Base-by-base conservation (phyloP, 345 rosid species). In the Draba incana region DNA sequence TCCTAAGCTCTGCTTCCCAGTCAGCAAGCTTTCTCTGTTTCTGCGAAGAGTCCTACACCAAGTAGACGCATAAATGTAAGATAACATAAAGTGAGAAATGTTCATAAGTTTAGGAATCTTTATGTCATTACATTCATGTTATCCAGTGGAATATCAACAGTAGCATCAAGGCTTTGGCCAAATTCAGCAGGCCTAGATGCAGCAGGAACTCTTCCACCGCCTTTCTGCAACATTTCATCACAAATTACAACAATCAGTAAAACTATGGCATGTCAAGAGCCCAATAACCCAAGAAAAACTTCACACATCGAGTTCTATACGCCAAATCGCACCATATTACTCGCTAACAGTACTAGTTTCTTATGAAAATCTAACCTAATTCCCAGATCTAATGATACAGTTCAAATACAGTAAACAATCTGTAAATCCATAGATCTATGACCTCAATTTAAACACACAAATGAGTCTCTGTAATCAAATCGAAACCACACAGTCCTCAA, bases 1-100 rank as follows among this genome's bases (percentile, higher is more conserved):
- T 86, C 63, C 84, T 95, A 70, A 95, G 88, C 68, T 95, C 98
- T 12, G 94, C 87, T 82, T 95, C 99, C 98, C 97, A 86, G 2
- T 87, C 71, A 58, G 89, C 84, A 49, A 95, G 90, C 68, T 92
- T 90, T 72, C 80, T 92, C 70, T 73, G 89, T 67, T 85, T 95
- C 66, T 85, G 81, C 73, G 84, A 88, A 49, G 86, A 69, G 64
- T 83, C 96, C 92, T 88, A 63, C 64, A 79, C 7, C 75, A 69
- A 53, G 25, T 25, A 70, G 41, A 56, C 75, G 68, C 14, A 66
- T 1, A 64, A 0, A 59, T 35, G 8, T 77, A n/a, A 65, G 70
- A 57, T 45, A 49, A 75, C 74, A 33, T 15, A 0, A 25, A 46
- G 30, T 11, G 51, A 35, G 47, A 28, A 35, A 7, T 7, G 2